phyloP scores from a whole-genome alignment of 2,329 filamentous ascomycete species.

The Massarina eburnea region DNA sequence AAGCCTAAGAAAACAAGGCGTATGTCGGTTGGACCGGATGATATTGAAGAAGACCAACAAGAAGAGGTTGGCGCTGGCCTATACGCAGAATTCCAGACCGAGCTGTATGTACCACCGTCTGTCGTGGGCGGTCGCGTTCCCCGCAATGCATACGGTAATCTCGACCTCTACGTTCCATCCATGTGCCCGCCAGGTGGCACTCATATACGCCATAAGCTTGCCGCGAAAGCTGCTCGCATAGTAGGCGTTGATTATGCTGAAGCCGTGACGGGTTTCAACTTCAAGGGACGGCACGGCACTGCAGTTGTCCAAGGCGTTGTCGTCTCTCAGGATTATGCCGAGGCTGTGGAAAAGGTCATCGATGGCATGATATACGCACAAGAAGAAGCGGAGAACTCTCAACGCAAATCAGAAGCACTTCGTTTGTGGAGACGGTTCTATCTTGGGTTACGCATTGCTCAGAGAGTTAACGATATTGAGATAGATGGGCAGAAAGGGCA shows the following conservation, averaged over 20 bases:
- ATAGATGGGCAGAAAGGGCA: slow-evolving; percentile 37
- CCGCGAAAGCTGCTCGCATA: slow-evolving; percentile 70
- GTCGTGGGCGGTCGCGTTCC: slow-evolving; percentile 72
- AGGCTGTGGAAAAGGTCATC: slow-evolving; percentile 72
- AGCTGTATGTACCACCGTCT: slow-evolving; percentile 73
- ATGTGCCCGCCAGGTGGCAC: slow-evolving; percentile 65
- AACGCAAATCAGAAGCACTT: slow-evolving; percentile 53
- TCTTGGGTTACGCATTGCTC: slow-evolving; percentile 67
- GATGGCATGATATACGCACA: slow-evolving; percentile 67
- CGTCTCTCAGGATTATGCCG: slow-evolving; percentile 69
- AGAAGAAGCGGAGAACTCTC: slow-evolving; percentile 62
- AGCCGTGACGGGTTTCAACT: slow-evolving; percentile 86
- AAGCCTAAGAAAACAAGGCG: slow-evolving; percentile 36
- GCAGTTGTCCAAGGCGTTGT: slow-evolving; percentile 79
- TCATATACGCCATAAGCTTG: slow-evolving; percentile 60
- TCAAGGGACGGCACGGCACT: slow-evolving; percentile 82
- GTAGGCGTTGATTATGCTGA: slow-evolving; percentile 84
- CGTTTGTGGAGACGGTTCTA: slow-evolving; percentile 62
- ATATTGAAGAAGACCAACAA: slow-evolving; percentile 38
- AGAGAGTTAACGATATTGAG: slow-evolving; percentile 65
- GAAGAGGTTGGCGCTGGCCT: slow-evolving; percentile 54
- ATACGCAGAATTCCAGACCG: slow-evolving; percentile 64
- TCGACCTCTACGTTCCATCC: slow-evolving; percentile 64
- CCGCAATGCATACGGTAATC: slow-evolving; percentile 62
- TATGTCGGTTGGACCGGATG: slow-evolving; percentile 27